Percentiles rank a stretch among this genome's conserved stretches.
phyloP scores from a whole-genome alignment of 345 rosid genomes.

The Jatropha curcas region DNA sequence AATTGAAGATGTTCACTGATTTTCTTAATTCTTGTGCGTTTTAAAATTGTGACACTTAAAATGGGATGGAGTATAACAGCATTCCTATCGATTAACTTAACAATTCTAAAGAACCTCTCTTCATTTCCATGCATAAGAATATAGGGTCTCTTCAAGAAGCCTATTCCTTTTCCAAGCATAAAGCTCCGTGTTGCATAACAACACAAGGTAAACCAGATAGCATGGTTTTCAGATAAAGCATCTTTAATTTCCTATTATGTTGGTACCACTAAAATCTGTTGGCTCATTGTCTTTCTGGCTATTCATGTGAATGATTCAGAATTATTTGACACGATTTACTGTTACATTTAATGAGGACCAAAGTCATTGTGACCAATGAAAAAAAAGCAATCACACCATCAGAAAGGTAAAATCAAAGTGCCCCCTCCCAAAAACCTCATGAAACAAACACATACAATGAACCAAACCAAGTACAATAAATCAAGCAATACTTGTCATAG shows the following conservation, averaged over 20 bases:
- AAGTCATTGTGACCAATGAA: not conserved
- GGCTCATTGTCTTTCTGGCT: not conserved
- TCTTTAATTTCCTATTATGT: not conserved
- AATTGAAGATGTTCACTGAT: too few relatives aligned
- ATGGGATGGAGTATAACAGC: too few relatives aligned
- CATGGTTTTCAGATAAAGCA: not conserved
- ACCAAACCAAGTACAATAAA: not conserved
- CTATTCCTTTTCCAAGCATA: not conserved
- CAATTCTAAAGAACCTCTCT: not conserved
- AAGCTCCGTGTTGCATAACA: not conserved
- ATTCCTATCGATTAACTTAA: not conserved
- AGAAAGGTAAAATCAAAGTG: not conserved
- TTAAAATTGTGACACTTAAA: too few relatives aligned
- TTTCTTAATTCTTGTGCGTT: too few relatives aligned
- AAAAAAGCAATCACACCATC: not conserved
- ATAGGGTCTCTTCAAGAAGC: not conserved
- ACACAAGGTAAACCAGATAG: not conserved
- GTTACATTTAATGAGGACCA: not conserved
- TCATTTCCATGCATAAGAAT: constrained; percentile 4
- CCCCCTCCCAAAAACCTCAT: not conserved
- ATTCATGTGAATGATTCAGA: not conserved
- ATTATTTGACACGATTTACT: not conserved
- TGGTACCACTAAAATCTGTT: not conserved
- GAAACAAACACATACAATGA: not conserved
- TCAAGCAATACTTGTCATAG: not conserved